Conservation (phyloP, 192 early-diverging fungal genomes). For the Mortierella alpina region DNA sequence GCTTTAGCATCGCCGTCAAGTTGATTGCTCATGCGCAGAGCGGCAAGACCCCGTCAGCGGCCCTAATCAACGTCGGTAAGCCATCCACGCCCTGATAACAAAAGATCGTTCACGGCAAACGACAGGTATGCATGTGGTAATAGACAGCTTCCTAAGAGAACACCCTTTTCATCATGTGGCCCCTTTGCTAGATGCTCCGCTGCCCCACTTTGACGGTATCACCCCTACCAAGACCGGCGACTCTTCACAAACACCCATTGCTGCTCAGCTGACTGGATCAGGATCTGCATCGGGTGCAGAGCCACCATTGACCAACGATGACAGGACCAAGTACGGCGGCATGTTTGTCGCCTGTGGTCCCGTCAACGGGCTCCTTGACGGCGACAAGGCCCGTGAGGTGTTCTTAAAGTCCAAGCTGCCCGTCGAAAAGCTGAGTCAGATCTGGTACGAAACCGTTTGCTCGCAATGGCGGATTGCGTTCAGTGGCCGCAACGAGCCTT, state of each 20-base stretch:
- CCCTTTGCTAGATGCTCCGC: slow-evolving; percentile 47
- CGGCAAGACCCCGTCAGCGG: slow-evolving; percentile 67
- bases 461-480: neutral
- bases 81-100: slow-evolving; percentile 16
- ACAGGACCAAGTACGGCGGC: slow-evolving; percentile 48
- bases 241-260: slow-evolving; percentile 13
- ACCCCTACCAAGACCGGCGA: slow-evolving; percentile 24
- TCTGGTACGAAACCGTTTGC: slow-evolving; percentile 72
- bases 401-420: slow-evolving; percentile 87
- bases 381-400: slow-evolving; percentile 76
- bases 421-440: slow-evolving; percentile 76
- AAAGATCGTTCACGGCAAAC: too few species aligned
- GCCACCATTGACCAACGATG: slow-evolving; percentile 29
- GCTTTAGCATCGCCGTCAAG: slow-evolving; percentile 87
- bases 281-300: neutral
- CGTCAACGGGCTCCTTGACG: slow-evolving; percentile 59
- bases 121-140: too few species aligned
- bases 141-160: too few species aligned
- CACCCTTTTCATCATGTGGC: too few species aligned
- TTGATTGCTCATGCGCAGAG: slow-evolving; percentile 89
- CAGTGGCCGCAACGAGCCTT: neutral
- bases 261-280: slow-evolving; percentile 24
- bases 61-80: slow-evolving; percentile 64
- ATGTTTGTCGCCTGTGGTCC: slow-evolving; percentile 50
- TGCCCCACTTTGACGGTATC: slow-evolving; percentile 72